Percentiles rank a stretch among this genome's conserved stretches.
phyloP scores from a whole-genome alignment of 2,329 filamentous ascomycete genomes.

The Neospermospora avenae region DNA sequence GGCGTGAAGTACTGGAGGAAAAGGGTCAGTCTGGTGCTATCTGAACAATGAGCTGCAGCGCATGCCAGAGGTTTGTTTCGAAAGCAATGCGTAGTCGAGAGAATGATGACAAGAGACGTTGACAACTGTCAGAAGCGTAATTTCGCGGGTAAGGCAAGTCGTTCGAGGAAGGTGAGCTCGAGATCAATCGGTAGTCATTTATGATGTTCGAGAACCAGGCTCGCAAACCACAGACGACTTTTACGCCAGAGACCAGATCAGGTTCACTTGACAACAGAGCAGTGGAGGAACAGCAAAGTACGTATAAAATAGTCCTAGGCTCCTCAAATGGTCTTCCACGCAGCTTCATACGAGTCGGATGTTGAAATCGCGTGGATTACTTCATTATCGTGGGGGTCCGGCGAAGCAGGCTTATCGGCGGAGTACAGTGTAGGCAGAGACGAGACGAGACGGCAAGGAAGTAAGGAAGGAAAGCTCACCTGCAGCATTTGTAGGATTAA shows the following conservation, averaged over 20 bases:
- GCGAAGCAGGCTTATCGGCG: conserved; percentile 21
- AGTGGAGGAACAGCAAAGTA: neutral
- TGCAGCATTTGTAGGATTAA: conserved; percentile 33
- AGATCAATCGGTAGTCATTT: conserved; percentile 11
- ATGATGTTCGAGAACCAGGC: conserved; percentile 8
- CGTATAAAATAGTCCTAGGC: neutral
- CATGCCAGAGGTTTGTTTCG: neutral
- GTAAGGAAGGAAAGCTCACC: conserved; percentile 28
- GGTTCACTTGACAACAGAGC: conserved; percentile 11
- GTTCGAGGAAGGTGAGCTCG: conserved; percentile 6
- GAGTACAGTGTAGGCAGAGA: neutral
- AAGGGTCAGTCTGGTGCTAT: conserved; percentile 23
- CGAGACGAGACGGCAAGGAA: neutral
- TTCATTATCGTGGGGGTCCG: conserved; percentile 20
- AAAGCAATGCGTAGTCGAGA: neutral
- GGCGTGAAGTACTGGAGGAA: conserved; percentile 23
- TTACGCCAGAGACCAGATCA: conserved; percentile 6
- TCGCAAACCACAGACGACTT: conserved; percentile 9
- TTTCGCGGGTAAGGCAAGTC: neutral
- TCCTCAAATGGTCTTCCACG: neutral
- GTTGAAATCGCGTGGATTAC: conserved; percentile 19
- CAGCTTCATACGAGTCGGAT: conserved; percentile 10
- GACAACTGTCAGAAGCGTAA: neutral
- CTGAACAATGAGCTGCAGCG: neutral
- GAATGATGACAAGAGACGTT: neutral